Evolutionary conservation across 2,329 filamentous ascomycete species (phyloP).

Genomic region (Didymella pinodella): DNA sequence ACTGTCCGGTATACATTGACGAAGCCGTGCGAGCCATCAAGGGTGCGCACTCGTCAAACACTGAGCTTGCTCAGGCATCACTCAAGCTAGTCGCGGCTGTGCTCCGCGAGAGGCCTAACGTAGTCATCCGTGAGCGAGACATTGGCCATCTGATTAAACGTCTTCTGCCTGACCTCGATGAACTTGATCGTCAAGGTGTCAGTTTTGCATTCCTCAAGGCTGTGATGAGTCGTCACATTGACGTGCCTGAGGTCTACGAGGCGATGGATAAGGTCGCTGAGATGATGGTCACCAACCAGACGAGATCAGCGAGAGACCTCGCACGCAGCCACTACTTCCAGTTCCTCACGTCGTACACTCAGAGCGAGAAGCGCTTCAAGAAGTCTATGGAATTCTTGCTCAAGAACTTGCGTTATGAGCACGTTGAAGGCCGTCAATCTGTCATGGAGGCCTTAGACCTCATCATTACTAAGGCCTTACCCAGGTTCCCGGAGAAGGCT

Average conservation of each 20-base stretch:
- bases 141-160: constrained; percentile 83
- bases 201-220: constrained; percentile 94
- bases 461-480: constrained; percentile 76
- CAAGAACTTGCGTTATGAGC: constrained; percentile 88
- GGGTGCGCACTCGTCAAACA: constrained; percentile 77
- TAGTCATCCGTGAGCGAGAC: constrained; percentile 79
- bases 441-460: constrained; percentile 92
- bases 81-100: constrained; percentile 88
- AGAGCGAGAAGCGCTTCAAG: constrained; percentile 85
- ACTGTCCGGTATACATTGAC: constrained; percentile 78
- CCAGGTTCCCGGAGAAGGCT: constrained; percentile 67
- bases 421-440: constrained; percentile 86
- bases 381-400: constrained; percentile 90
- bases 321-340: constrained; percentile 91
- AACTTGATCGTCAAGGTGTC: constrained; percentile 89
- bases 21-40: constrained; percentile 86
- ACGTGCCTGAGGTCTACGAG: constrained; percentile 90
- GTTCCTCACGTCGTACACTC: constrained; percentile 93
- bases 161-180: constrained; percentile 86
- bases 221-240: constrained; percentile 82
- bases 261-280: constrained; percentile 80
- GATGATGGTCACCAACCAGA: constrained; percentile 96
- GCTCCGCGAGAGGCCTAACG: constrained; percentile 78
- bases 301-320: constrained; percentile 84
- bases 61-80: constrained; percentile 84